Evolutionary conservation across 2,329 filamentous ascomycete genomes (phyloP).

Genomic region (Diaporthe sp.): DNA sequence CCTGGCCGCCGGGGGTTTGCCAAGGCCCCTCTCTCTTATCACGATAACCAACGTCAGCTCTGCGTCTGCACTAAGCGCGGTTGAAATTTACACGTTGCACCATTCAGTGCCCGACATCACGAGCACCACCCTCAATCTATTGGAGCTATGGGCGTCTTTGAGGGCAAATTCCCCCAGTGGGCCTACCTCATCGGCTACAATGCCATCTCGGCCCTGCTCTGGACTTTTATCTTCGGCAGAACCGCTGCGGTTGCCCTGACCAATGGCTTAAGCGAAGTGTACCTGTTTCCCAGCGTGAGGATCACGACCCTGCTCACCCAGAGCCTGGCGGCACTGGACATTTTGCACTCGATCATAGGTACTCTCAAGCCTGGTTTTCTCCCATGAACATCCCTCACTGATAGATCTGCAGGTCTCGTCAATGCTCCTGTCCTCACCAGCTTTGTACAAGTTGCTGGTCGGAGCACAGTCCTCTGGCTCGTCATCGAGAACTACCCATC

Average conservation of each 20-base stretch:
- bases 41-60: conserved; percentile 25
- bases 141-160: conserved; percentile 36
- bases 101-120: neutral
- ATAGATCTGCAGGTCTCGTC: conserved; percentile 35
- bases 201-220: conserved; percentile 31
- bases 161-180: conserved; percentile 40
- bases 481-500: conserved; percentile 38
- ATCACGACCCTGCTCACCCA: conserved; percentile 36
- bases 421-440: conserved; percentile 37
- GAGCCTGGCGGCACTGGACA: conserved; percentile 34
- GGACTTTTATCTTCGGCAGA: conserved; percentile 29
- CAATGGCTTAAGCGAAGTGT: conserved; percentile 27
- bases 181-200: conserved; percentile 41
- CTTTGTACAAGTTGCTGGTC: conserved; percentile 38
- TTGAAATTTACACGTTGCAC: conserved; percentile 21
- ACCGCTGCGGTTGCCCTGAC: conserved; percentile 25
- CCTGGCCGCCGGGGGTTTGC: neutral
- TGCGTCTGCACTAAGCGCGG: neutral
- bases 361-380: neutral
- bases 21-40: neutral
- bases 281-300: conserved; percentile 31
- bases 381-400: neutral
- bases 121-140: neutral
- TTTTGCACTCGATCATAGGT: conserved; percentile 36
- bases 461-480: conserved; percentile 39